These are phyloP conservation scores for Lactarius vividus DNA, from an alignment of 768 basidiomycete genomes.

Conservation along the genomic window DNA sequence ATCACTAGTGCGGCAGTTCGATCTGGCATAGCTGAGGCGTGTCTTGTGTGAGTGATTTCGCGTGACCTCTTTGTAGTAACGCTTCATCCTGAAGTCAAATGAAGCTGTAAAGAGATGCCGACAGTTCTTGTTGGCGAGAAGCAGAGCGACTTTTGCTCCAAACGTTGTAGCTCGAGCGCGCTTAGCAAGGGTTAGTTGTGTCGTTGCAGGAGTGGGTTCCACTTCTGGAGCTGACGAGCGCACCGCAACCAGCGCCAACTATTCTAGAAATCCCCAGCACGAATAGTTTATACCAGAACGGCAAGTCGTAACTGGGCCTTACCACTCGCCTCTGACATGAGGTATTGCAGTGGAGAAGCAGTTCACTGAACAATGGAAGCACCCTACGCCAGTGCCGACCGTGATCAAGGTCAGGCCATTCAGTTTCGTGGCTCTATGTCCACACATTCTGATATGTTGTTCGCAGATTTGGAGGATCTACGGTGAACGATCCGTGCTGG, in stretches of 20 bases:
- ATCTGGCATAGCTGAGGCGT: conserved; percentile 20
- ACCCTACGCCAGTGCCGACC: conserved; percentile 23
- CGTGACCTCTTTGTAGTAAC: not conserved
- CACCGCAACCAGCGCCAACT: conserved; percentile 16
- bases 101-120: conserved; percentile 28
- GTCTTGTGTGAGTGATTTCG: conserved; percentile 24
- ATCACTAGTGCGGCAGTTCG: conserved; percentile 22
- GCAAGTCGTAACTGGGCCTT: conserved; percentile 10
- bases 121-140: conserved; percentile 26
- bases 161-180: conserved; percentile 22
- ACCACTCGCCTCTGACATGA: not conserved
- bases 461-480: conserved; percentile 31
- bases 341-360: conserved; percentile 25
- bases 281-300: conserved; percentile 18
- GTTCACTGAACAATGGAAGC: conserved; percentile 29
- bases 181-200: conserved; percentile 17
- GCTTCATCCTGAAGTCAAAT: not conserved
- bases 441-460: not conserved
- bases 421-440: not conserved
- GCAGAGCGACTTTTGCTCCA: conserved; percentile 32
- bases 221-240: not conserved
- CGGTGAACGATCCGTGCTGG: conserved; percentile 12
- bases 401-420: conserved; percentile 23
- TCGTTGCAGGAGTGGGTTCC: not conserved
- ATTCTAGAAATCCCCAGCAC: conserved; percentile 20